Conservation (phyloP, 225 moss, liverwort and hornwort species). For the Climacium dendroides region DNA sequence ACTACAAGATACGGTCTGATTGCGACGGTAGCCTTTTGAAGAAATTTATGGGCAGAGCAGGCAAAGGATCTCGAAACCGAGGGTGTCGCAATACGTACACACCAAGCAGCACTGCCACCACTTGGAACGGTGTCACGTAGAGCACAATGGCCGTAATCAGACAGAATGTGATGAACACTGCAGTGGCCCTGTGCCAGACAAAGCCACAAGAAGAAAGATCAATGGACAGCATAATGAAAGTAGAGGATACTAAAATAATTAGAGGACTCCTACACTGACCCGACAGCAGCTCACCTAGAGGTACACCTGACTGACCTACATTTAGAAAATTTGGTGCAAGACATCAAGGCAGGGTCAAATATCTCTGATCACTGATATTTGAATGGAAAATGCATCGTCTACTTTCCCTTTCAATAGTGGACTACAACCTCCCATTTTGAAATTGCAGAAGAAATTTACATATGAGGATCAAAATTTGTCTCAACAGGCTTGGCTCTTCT, state of each 20-base stretch:
- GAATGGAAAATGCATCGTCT: neutral
- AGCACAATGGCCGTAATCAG: slow-evolving; percentile 40
- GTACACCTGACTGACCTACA: neutral
- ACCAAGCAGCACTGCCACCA: slow-evolving; percentile 46
- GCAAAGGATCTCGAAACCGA: slow-evolving; percentile 44
- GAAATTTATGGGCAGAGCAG: slow-evolving; percentile 32
- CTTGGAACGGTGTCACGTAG: slow-evolving; percentile 38
- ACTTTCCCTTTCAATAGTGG: neutral
- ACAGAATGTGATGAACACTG: slow-evolving; percentile 36
- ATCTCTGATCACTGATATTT: no score
- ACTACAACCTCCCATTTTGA: neutral
- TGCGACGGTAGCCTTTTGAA: slow-evolving; percentile 48
- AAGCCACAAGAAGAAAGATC: neutral
- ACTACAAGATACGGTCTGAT: slow-evolving; percentile 31
- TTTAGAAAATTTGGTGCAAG: neutral
- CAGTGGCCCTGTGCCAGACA: slow-evolving; percentile 21
- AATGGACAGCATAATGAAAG: neutral
- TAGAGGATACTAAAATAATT: neutral
- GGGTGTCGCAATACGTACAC: slow-evolving; percentile 42
- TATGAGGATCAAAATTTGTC: neutral
- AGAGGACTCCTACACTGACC: neutral
- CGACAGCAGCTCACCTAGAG: no score
- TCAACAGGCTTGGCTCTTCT: neutral
- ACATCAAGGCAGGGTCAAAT: no score
- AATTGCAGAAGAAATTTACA: neutral